Conservation (phyloP, 371 early-diverging fungal genomes). For the Phascolomyces articulosus region DNA sequence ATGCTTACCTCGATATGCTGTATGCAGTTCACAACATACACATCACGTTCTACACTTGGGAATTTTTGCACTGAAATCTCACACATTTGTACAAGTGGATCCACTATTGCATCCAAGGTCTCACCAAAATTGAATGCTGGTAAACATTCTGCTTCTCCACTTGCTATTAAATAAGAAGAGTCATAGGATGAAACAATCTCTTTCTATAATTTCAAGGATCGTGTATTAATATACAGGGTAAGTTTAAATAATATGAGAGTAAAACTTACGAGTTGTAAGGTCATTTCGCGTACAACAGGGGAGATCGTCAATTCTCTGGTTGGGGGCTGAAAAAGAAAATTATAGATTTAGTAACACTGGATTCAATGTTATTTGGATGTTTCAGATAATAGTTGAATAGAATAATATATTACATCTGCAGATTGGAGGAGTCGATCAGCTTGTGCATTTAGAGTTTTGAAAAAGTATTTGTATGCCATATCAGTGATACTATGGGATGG, state of each 20-base stretch:
- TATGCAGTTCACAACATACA: slow-evolving; percentile 79
- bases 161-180: slow-evolving; percentile 61
- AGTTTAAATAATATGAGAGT: no score
- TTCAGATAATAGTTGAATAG: no score
- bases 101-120: slow-evolving; percentile 70
- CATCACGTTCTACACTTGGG: slow-evolving; percentile 61
- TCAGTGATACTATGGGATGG: slow-evolving; percentile 53
- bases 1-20: slow-evolving; percentile 64
- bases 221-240: no score
- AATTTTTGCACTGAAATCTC: slow-evolving; percentile 61
- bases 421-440: slow-evolving; percentile 65
- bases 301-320: slow-evolving; percentile 62
- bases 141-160: slow-evolving; percentile 27
- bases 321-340: slow-evolving; percentile 53
- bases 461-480: slow-evolving; percentile 71
- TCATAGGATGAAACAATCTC: slow-evolving; percentile 83
- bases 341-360: not conserved
- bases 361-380: no score
- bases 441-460: slow-evolving; percentile 67
- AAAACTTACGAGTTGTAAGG: slow-evolving; percentile 69
- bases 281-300: slow-evolving; percentile 66
- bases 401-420: slow-evolving; percentile 39
- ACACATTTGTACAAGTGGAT: slow-evolving; percentile 76
- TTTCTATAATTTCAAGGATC: slow-evolving; percentile 59
- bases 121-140: slow-evolving; percentile 63